Conservation (phyloP, 805 yeast genomes). For the Candida nonsorbophila region DNA sequence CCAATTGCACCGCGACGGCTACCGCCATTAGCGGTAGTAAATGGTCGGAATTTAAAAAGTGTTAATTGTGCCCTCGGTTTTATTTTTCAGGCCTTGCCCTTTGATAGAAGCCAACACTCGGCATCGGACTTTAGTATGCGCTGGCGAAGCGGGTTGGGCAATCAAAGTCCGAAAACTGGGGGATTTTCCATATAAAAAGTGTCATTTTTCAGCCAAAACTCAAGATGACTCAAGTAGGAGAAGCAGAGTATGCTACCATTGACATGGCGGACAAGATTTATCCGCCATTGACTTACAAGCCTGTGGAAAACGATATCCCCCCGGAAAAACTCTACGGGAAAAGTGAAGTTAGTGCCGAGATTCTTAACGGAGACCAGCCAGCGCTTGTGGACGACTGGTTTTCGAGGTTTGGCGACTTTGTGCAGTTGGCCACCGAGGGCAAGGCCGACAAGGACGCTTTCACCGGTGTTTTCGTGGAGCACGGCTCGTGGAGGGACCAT, state of each 20-base stretch:
- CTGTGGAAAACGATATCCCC: constrained; percentile 10
- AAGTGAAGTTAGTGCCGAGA: constrained; percentile 17
- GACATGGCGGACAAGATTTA: constrained; percentile 11
- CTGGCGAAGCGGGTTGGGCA: no score
- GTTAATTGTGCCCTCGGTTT: no score
- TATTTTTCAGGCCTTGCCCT: no score
- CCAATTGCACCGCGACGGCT: no score
- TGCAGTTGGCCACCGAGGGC: constrained; percentile 7
- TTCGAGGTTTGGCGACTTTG: constrained; percentile 18
- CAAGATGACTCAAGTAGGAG: no score
- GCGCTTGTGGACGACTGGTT: constrained; percentile 23
- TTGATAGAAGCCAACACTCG: no score
- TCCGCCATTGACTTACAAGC: constrained; percentile 11
- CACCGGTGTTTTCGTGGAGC: neutral
- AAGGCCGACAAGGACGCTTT: neutral
- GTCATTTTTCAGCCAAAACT: no score
- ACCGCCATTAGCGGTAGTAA: no score
- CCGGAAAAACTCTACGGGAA: constrained; percentile 13
- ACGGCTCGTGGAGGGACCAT: constrained; percentile 35
- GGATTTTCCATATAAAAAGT: no score
- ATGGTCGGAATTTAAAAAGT: no score
- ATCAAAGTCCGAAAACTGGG: no score
- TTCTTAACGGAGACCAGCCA: constrained; percentile 14
- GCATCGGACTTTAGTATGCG: no score
- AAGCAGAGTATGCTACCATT: constrained; percentile 5